phyloP scores from a whole-genome alignment of 345 rosid species.

The Salix udensis region DNA sequence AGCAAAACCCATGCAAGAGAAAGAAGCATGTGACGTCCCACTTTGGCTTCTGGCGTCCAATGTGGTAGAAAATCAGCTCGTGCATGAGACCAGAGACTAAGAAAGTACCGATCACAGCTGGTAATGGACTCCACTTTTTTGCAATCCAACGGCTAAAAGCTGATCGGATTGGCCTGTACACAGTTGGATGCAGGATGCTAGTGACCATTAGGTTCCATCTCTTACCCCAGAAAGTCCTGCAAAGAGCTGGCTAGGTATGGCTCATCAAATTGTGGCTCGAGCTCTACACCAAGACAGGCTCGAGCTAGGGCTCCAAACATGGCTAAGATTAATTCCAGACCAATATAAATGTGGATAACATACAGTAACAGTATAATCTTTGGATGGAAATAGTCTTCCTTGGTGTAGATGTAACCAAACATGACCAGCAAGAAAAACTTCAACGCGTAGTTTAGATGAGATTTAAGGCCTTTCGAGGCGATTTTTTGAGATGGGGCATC shows the following conservation, averaged over 20 bases:
- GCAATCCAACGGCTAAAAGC: constrained; percentile 4
- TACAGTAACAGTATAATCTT: constrained; percentile 12
- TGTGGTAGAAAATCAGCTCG: constrained; percentile 30
- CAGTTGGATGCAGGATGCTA: constrained; percentile 28
- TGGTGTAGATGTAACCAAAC: constrained; percentile 8
- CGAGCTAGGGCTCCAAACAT: constrained; percentile 15
- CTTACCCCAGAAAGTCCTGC: constrained; percentile 38
- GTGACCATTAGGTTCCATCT: constrained; percentile 39
- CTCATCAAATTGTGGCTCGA: constrained; percentile 37
- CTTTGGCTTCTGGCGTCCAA: constrained; percentile 24
- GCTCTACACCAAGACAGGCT: constrained; percentile 16
- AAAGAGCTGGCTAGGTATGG: constrained; percentile 34
- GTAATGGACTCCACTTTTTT: constrained; percentile 20
- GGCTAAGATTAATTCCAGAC: constrained; percentile 22
- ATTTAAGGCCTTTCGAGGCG: neutral
- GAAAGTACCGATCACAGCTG: constrained; percentile 27
- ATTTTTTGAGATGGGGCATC: neutral
- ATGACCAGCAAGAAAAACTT: constrained; percentile 14
- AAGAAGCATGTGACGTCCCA: constrained; percentile 33
- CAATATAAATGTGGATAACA: constrained; percentile 21
- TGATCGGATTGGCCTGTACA: constrained; percentile 20
- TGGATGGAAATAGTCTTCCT: constrained; percentile 18
- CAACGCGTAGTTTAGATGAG: constrained; percentile 16
- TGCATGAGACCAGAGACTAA: constrained; percentile 30
- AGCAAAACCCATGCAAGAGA: constrained; percentile 26